Conservation (phyloP, 805 yeast genomes). For the Candida schatavii region DNA sequence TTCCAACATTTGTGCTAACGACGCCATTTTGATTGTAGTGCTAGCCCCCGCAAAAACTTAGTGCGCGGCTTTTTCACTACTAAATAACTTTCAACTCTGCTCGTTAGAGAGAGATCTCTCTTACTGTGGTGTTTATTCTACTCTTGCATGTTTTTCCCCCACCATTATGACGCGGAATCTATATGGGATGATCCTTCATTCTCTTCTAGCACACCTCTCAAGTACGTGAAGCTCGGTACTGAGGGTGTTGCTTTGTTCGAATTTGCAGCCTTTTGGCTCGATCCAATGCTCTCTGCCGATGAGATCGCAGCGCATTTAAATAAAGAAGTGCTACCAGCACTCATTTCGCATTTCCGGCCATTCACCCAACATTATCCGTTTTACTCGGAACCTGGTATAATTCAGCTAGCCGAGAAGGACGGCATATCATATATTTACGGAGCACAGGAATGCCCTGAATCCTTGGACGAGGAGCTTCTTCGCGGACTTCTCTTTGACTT, state of each 20-base stretch:
- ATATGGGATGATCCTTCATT: background rate
- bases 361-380: constrained; percentile 22
- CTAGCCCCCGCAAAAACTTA: too few species aligned
- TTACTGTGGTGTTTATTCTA: too few species aligned
- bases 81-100: too few species aligned
- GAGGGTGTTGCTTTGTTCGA: constrained; percentile 3
- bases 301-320: background rate
- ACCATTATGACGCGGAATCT: background rate
- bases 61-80: too few species aligned
- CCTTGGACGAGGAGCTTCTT: constrained; percentile 44
- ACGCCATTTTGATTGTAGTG: too few species aligned
- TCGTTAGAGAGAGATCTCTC: too few species aligned
- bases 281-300: background rate
- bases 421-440: constrained; percentile 34
- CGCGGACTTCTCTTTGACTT: constrained; percentile 39
- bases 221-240: background rate
- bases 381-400: constrained; percentile 8
- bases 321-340: constrained; percentile 1
- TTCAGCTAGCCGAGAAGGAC: constrained; percentile 7
- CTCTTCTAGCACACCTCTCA: background rate
- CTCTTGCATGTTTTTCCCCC: background rate
- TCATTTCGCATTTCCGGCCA: constrained; percentile 14
- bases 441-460: constrained; percentile 42
- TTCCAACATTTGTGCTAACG: too few species aligned
- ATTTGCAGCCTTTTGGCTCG: constrained; percentile 3